phyloP scores from a whole-genome alignment of 1,284 basidiomycete genomes.

The Coriolopsis trogii region DNA sequence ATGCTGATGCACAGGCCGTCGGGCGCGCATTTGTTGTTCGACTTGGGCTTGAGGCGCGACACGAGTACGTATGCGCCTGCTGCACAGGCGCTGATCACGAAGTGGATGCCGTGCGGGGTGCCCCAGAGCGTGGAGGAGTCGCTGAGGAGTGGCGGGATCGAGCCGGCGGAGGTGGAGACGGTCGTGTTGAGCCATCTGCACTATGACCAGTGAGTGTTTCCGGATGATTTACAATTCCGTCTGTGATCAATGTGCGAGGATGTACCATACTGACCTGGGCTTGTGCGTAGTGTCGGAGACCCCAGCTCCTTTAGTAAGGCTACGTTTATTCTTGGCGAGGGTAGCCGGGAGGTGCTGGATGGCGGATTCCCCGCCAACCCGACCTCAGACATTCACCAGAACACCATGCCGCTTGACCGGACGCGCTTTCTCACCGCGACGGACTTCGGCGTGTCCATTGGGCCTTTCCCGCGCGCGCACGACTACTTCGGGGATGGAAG shows the following conservation, averaged over 20 bases:
- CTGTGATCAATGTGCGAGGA: neutral
- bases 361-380: slow-evolving; percentile 46
- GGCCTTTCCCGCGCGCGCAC: slow-evolving; percentile 51
- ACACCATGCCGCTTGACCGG: slow-evolving; percentile 46
- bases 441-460: slow-evolving; percentile 40
- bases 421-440: slow-evolving; percentile 39
- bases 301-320: slow-evolving; percentile 45
- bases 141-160: slow-evolving; percentile 46
- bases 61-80: slow-evolving; percentile 26
- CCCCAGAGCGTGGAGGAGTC: slow-evolving; percentile 49
- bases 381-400: slow-evolving; percentile 35
- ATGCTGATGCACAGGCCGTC: slow-evolving; percentile 48
- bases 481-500: slow-evolving; percentile 62
- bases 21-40: slow-evolving; percentile 47
- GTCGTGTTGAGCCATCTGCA: slow-evolving; percentile 55
- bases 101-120: slow-evolving; percentile 34
- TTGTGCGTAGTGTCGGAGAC: slow-evolving; percentile 41
- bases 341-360: slow-evolving; percentile 35
- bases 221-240: neutral
- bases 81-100: slow-evolving; percentile 32
- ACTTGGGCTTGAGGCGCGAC: slow-evolving; percentile 53
- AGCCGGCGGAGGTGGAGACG: slow-evolving; percentile 44
- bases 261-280: too few relatives aligned
- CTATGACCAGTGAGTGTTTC: slow-evolving; percentile 34
- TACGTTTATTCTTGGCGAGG: slow-evolving; percentile 48